phyloP scores from a whole-genome alignment of 768 basidiomycete genomes.

The Guyanaporus albipodus region DNA sequence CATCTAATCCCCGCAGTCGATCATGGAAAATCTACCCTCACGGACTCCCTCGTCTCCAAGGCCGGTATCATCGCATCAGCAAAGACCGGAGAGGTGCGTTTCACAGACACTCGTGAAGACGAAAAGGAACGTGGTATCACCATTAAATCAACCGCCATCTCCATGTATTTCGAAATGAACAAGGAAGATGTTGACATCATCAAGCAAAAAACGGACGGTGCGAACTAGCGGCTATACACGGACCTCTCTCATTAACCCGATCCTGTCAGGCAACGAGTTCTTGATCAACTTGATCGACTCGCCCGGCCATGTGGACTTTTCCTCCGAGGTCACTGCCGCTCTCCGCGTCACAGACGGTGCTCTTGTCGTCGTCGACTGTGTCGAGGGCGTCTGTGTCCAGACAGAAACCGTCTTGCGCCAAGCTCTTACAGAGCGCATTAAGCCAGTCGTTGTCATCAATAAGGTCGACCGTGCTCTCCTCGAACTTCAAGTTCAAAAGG shows the following conservation, averaged over 20 bases:
- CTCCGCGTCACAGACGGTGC: conserved; percentile 99
- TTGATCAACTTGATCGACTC: conserved; percentile 99
- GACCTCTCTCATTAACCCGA: conserved; percentile 3
- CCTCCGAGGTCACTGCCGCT: conserved; percentile 98
- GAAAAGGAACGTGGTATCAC: conserved; percentile 99
- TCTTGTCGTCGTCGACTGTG: conserved; percentile 98
- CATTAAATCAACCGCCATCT: conserved; percentile 99
- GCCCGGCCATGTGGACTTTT: conserved; percentile 99
- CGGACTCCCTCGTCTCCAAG: conserved; percentile 98
- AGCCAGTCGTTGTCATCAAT: conserved; percentile 99
- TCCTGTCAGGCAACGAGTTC: conserved; percentile 76
- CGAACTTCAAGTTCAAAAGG: conserved; percentile 96
- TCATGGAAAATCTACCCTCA: conserved; percentile 99
- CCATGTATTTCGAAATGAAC: conserved; percentile 96
- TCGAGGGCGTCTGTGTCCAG: conserved; percentile 99
- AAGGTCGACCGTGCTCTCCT: conserved; percentile 99
- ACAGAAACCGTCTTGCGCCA: conserved; percentile 99
- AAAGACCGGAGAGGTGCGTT: conserved; percentile 95
- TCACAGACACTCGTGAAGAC: conserved; percentile 95
- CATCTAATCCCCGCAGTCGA: conserved; percentile 61
- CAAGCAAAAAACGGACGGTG: conserved; percentile 93
- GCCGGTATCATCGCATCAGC: conserved; percentile 96
- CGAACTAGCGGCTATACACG: conserved; percentile 19
- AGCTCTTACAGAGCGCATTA: conserved; percentile 96
- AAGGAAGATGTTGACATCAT: conserved; percentile 85